Evolutionary conservation across 306 rosid genomes (phyloP).

Genomic region (Medicago ruthenica): DNA sequence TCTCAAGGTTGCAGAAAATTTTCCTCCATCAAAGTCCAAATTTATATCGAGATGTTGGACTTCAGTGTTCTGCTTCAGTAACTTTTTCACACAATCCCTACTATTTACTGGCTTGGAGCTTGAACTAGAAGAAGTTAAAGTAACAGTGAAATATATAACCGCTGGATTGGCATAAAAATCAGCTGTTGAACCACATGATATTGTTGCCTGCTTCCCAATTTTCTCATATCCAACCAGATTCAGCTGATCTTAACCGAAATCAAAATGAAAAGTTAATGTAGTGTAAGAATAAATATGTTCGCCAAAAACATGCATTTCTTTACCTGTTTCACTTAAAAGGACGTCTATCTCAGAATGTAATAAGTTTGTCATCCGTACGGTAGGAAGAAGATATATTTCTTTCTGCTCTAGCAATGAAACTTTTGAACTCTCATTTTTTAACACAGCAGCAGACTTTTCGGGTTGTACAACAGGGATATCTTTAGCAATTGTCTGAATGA

Average conservation of each 20-base stretch:
- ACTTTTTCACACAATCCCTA: conserved; percentile 81
- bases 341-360: conserved; percentile 80
- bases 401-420: conserved; percentile 79
- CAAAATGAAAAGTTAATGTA: conserved; percentile 42
- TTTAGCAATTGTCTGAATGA: conserved; percentile 76
- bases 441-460: conserved; percentile 49
- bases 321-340: conserved; percentile 82
- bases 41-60: conserved; percentile 68
- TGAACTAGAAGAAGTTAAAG: conserved; percentile 59
- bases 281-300: conserved; percentile 28
- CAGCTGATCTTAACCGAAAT: conserved; percentile 58
- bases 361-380: conserved; percentile 78
- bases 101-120: conserved; percentile 79
- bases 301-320: conserved; percentile 40
- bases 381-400: conserved; percentile 90
- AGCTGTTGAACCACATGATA: conserved; percentile 66
- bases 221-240: conserved; percentile 52
- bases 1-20: conserved; percentile 72
- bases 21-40: conserved; percentile 83
- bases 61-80: conserved; percentile 70
- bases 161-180: conserved; percentile 85
- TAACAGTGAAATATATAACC: conserved; percentile 69
- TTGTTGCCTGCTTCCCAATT: conserved; percentile 65
- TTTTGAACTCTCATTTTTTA: conserved; percentile 53
- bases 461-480: conserved; percentile 69